Evolutionary conservation across 768 basidiomycete genomes (phyloP), one percentile per base, ranked within the genome.

Genomic region (Hygrocybe punicea): DNA sequence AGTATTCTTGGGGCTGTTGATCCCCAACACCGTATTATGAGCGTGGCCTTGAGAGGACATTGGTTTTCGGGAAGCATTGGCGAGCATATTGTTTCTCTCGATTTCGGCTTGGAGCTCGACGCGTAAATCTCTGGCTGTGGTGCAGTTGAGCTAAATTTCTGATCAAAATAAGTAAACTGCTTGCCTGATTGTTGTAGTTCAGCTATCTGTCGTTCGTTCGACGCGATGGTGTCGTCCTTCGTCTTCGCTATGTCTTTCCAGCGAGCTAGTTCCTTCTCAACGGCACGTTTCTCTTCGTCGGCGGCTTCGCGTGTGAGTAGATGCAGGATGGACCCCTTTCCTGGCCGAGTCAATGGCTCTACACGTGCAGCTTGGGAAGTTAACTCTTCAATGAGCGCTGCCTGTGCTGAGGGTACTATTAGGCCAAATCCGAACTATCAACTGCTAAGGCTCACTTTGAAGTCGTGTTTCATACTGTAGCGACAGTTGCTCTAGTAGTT

Each of bases 291-390:
- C 71, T 91, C 87, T 53, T 83, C 83, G 56, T 91, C 84, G 6
- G 85, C 88, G 2, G 81, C 82, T 57, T 89, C 88, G 54, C 87
- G 82, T 8, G 88, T 88, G 11, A 93, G 70, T 47, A 93, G 78
- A 61, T 87, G 83, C 29, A 86, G 74, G 4, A 81, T 78, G 2
- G 79, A 76, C 13, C 71, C 74, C 58, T 80, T 81, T 5, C 78
- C 79, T 0, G 77, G 69, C 42, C 75, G 72, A 42, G 81, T 73
- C 35, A 86, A 71, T 6, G 83, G 83, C 58, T 86, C 81, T 44
- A 80, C 74, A 24, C 75, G 79, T 3, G 82, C 73, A 4, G 87
- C 68, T 62, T 84, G 79, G 16, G 75, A 69, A 3, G 78, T 81
- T 10, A 89, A 73, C 58, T 85, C 79, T 40, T 81, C 68, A 47